Evolutionary conservation across 805 yeast species (phyloP).

Genomic region (Myxozyma vanderwaltii): DNA sequence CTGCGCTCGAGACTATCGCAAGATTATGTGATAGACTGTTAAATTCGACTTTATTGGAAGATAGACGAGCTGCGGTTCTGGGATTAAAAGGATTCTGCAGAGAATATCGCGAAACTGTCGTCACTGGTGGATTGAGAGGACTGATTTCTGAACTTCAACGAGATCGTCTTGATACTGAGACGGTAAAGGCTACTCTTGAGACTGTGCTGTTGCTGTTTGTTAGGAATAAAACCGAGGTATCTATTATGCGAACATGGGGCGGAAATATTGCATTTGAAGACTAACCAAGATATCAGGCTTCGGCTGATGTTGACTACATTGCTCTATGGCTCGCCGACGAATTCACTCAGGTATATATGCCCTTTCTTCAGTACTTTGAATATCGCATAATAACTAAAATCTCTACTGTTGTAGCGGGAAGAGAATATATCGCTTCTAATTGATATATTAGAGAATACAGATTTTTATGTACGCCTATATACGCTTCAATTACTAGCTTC

Average conservation of each 20-base stretch:
- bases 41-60: conserved; percentile 78
- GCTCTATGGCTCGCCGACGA: conserved; percentile 96
- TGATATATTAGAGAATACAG: conserved; percentile 54
- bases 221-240: conserved; percentile 54
- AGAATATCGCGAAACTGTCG: conserved; percentile 85
- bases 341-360: conserved; percentile 57
- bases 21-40: conserved; percentile 84
- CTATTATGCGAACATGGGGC: no score
- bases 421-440: conserved; percentile 52
- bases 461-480: conserved; percentile 78
- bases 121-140: conserved; percentile 80
- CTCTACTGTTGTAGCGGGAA: conserved; percentile 36
- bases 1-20: conserved; percentile 81
- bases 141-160: conserved; percentile 64
- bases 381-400: no score
- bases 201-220: conserved; percentile 80
- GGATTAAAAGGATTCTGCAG: conserved; percentile 87
- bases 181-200: conserved; percentile 79
- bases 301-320: conserved; percentile 66
- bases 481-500: conserved; percentile 85
- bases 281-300: not conserved
- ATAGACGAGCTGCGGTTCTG: conserved; percentile 86
- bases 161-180: conserved; percentile 69
- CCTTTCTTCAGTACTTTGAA: no score
- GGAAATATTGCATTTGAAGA: not conserved